Evolutionary conservation across 2,329 filamentous ascomycete genomes (phyloP).

Genomic region (Ceratocystis eucalypticola): DNA sequence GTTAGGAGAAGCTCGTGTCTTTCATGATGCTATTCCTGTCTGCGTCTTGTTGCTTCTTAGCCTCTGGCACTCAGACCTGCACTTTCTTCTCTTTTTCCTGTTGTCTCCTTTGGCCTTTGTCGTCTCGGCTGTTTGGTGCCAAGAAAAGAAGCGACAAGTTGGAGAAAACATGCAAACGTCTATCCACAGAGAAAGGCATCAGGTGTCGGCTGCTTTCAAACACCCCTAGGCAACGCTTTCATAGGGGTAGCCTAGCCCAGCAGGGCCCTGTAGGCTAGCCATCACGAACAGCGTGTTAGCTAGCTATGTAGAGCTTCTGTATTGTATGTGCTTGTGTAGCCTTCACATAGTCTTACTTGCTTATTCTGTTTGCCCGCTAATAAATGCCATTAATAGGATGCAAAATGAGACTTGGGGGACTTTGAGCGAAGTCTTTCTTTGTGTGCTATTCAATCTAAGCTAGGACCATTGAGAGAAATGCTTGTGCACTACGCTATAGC

Average conservation of each 20-base stretch:
- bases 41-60: no score
- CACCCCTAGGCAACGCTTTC: neutral
- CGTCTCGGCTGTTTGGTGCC: neutral
- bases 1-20: neutral
- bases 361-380: no score
- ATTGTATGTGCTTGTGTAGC: no score
- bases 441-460: neutral
- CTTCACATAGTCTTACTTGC: no score
- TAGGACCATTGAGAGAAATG: neutral
- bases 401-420: no score
- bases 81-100: neutral
- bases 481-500: neutral
- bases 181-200: neutral
- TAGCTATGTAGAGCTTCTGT: no score
- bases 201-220: neutral
- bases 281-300: no score
- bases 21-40: neutral
- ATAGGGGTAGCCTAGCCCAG: no score
- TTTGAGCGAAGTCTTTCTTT: no score
- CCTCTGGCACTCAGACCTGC: neutral
- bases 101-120: neutral
- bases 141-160: neutral
- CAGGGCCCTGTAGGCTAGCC: neutral
- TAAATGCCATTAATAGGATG: no score
- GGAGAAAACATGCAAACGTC: slow-evolving; percentile 3